Evolutionary conservation across 805 yeast species (phyloP).

Genomic region (Wickerhamiella shivajii): DNA sequence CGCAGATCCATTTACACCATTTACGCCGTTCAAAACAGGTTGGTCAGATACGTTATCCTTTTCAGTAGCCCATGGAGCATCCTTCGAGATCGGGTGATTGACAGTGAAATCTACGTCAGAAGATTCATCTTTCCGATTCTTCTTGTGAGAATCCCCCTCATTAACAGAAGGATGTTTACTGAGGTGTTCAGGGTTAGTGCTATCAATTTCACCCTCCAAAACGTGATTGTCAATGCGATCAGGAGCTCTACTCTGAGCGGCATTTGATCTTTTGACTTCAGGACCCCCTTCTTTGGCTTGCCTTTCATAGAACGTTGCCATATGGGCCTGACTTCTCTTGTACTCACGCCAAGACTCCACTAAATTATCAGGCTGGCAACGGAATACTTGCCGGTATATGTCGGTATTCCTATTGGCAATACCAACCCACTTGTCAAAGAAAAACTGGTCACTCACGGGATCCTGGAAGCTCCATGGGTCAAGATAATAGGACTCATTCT

Average conservation of each 20-base stretch:
- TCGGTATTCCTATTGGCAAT: slow-evolving; percentile 74
- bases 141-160: too few species aligned
- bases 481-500: slow-evolving; percentile 33
- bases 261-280: too few species aligned
- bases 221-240: slow-evolving; percentile 17
- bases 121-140: too few species aligned
- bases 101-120: too few species aligned
- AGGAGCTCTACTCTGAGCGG: slow-evolving; percentile 18
- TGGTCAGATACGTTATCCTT: too few species aligned
- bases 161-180: too few species aligned
- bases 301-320: slow-evolving; percentile 25
- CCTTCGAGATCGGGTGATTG: too few species aligned
- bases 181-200: too few species aligned
- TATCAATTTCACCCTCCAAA: too few species aligned
- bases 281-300: slow-evolving; percentile 46
- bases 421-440: slow-evolving; percentile 65
- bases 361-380: slow-evolving; percentile 85
- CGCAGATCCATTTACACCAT: too few species aligned
- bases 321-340: slow-evolving; percentile 40
- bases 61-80: too few species aligned
- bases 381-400: slow-evolving; percentile 71
- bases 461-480: slow-evolving; percentile 86
- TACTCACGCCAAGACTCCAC: slow-evolving; percentile 88
- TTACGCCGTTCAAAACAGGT: too few species aligned
- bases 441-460: slow-evolving; percentile 70